These are phyloP conservation scores for Saturnispora zaruensis DNA, from an alignment of 805 yeast genomes.

Conservation along the genomic window DNA sequence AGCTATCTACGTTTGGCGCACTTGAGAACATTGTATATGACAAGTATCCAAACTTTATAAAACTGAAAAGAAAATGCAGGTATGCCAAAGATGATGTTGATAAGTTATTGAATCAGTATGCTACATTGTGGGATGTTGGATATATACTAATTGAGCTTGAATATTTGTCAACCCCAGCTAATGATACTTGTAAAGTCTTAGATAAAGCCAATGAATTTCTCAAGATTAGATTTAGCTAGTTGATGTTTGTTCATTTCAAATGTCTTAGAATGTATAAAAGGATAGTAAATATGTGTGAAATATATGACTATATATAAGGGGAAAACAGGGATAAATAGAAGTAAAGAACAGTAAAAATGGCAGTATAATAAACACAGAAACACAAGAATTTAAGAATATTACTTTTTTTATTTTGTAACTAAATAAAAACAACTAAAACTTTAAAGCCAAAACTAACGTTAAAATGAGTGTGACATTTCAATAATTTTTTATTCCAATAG, in stretches of 20 bases:
- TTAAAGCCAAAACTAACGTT: background rate
- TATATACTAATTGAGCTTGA: conserved; percentile 1
- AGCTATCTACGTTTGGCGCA: background rate
- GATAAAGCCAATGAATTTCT: conserved; percentile 7
- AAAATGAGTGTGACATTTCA: background rate
- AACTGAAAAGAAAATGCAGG: background rate
- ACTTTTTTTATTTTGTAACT: background rate
- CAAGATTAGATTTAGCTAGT: conserved; percentile 6
- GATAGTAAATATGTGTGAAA: background rate
- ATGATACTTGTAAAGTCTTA: background rate
- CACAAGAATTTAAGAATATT: background rate
- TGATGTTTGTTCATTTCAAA: background rate
- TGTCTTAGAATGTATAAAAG: background rate
- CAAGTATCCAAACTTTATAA: conserved; percentile 17
- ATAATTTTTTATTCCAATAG: background rate
- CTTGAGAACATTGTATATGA: conserved; percentile 2
- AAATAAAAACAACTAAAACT: background rate
- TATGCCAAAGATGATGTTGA: conserved; percentile 20
- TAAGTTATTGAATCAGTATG: conserved; percentile 4
- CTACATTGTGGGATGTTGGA: conserved; percentile 15
- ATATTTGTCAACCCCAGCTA: background rate
- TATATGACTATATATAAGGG: background rate
- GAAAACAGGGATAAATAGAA: background rate
- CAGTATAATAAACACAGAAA: background rate
- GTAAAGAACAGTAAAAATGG: background rate